Conservation (phyloP, 345 rosid genomes). For the Capsella bursapastoris region DNA sequence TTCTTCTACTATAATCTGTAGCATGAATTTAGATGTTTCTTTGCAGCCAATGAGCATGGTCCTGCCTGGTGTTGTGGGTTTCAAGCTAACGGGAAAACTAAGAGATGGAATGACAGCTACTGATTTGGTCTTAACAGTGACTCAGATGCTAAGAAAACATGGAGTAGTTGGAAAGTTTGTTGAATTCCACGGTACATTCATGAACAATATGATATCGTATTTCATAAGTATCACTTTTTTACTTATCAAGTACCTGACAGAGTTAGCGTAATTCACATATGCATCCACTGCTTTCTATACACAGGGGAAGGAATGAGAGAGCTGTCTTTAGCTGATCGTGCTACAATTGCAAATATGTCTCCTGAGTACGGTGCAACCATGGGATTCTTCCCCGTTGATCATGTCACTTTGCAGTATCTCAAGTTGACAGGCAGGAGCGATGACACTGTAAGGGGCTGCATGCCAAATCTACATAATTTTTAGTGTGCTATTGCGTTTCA, state of each 20-base stretch:
- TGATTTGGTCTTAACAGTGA: slow-evolving; percentile 10
- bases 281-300: neutral
- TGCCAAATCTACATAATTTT: neutral
- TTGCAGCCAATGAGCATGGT: slow-evolving; percentile 9
- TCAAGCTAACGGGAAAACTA: neutral
- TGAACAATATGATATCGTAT: neutral
- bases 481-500: neutral
- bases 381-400: slow-evolving; percentile 99
- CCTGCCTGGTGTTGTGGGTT: slow-evolving; percentile 2
- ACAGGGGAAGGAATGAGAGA: slow-evolving; percentile 10
- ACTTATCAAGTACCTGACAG: neutral
- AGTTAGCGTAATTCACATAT: neutral
- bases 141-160: slow-evolving; percentile 1
- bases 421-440: slow-evolving; percentile 98
- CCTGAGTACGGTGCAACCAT: slow-evolving; percentile 99
- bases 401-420: slow-evolving; percentile 89
- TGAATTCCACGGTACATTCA: slow-evolving; percentile 1
- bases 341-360: slow-evolving; percentile 96
- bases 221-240: neutral
- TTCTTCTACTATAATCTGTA: neutral
- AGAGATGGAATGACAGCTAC: slow-evolving; percentile 11
- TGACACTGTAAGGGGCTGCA: slow-evolving; percentile 43
- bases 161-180: slow-evolving; percentile 4
- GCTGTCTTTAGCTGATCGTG: slow-evolving; percentile 2
- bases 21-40: neutral